Evolutionary conservation across 1,284 basidiomycete genomes (phyloP).

Genomic region (Ceratobasidium sp.): DNA sequence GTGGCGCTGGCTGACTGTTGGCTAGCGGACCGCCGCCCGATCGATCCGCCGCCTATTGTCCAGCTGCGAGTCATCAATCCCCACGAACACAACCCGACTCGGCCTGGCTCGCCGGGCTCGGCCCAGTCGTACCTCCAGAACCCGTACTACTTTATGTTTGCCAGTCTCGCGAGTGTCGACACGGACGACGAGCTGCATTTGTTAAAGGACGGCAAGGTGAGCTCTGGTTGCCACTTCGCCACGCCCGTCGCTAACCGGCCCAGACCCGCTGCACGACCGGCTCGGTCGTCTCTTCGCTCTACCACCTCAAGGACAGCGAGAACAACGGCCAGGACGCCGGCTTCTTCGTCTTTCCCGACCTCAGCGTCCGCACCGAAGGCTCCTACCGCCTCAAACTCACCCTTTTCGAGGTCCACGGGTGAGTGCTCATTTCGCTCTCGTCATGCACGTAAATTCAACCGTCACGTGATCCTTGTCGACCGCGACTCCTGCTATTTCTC

Average conservation of each 20-base stretch:
- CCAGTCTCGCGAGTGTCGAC: conserved; percentile 85
- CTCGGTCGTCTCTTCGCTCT: conserved; percentile 90
- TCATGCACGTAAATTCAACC: background rate
- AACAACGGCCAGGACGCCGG: conserved; percentile 78
- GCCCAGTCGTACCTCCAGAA: conserved; percentile 72
- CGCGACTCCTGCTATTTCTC: background rate
- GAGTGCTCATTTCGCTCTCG: conserved; percentile 54
- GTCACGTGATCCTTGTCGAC: no score
- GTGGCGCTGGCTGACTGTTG: conserved; percentile 33
- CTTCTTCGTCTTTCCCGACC: conserved; percentile 90
- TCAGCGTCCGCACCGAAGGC: conserved; percentile 90
- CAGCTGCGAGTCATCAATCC: conserved; percentile 88
- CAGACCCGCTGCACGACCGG: conserved; percentile 85
- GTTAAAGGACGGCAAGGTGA: conserved; percentile 84
- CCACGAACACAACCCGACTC: conserved; percentile 55
- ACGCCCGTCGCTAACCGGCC: background rate
- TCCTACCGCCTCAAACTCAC: conserved; percentile 87
- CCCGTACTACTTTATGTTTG: conserved; percentile 96
- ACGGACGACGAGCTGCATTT: conserved; percentile 93
- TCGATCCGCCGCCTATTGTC: conserved; percentile 97
- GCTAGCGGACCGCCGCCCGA: conserved; percentile 88
- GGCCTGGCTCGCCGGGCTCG: conserved; percentile 46
- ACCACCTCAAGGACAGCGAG: conserved; percentile 93
- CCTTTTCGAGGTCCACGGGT: conserved; percentile 94
- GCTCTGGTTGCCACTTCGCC: background rate